phyloP scores from a whole-genome alignment of 768 basidiomycete species.

The Lepiota brunneoincarnata region DNA sequence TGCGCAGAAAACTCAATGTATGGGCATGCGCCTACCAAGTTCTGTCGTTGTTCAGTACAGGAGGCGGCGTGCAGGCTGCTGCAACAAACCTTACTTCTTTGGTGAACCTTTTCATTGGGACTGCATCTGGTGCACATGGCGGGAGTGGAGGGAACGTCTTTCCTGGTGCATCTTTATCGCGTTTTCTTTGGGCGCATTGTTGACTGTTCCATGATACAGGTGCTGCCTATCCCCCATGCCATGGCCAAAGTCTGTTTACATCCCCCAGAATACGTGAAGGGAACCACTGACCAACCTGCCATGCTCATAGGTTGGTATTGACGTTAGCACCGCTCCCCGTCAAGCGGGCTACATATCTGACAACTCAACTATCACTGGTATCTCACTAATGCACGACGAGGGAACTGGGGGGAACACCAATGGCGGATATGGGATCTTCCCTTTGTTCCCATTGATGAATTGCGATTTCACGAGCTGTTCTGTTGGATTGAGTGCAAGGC shows the following conservation, averaged over 20 bases:
- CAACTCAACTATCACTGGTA: constrained; percentile 41
- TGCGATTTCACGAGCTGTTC: constrained; percentile 41
- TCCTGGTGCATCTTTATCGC: constrained; percentile 29
- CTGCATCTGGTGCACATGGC: constrained; percentile 41
- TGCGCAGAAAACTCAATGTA: neutral
- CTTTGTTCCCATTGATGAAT: constrained; percentile 42
- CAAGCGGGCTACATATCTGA: constrained; percentile 50
- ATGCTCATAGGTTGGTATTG: constrained; percentile 42
- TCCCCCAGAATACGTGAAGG: neutral
- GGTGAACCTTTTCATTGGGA: constrained; percentile 51
- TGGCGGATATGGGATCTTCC: constrained; percentile 52
- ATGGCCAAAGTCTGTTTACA: constrained; percentile 44
- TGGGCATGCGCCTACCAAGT: neutral
- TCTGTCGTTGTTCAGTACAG: neutral
- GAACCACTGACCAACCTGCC: neutral
- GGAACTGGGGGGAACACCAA: constrained; percentile 51
- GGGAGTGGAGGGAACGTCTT: constrained; percentile 48
- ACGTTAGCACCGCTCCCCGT: constrained; percentile 45
- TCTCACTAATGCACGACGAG: constrained; percentile 53
- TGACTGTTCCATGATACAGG: constrained; percentile 18
- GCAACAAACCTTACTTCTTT: constrained; percentile 37
- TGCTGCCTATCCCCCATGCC: constrained; percentile 46
- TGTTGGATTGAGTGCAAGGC: constrained; percentile 37
- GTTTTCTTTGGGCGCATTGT: neutral
- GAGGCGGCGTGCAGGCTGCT: constrained; percentile 8